Conservation (phyloP, 306 rosid genomes). For the Cucurbita argyrosperma region DNA sequence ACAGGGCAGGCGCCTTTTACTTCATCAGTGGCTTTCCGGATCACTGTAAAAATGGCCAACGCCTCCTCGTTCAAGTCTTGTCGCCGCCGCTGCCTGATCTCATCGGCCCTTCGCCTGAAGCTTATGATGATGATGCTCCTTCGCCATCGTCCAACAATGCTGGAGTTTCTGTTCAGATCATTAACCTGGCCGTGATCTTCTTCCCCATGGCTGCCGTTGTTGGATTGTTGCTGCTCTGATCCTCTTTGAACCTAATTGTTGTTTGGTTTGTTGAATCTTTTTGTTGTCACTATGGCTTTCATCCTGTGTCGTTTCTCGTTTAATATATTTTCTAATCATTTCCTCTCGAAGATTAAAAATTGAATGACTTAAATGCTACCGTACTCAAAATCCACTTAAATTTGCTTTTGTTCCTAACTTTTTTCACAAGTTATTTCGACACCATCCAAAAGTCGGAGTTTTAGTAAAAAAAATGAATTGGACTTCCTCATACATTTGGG, state of each 20-base stretch:
- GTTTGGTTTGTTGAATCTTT: not conserved
- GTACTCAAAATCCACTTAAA: too few relatives aligned
- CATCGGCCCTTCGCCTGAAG: conserved; percentile 22
- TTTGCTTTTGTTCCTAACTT: too few relatives aligned
- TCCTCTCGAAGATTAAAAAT: too few relatives aligned
- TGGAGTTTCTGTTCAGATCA: conserved; percentile 13
- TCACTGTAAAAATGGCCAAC: conserved; percentile 61
- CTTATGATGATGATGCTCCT: conserved; percentile 15
- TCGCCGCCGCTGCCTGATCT: conserved; percentile 24
- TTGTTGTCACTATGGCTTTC: too few relatives aligned
- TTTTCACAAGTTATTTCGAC: too few relatives aligned
- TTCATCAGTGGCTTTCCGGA: conserved; percentile 53
- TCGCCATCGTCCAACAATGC: conserved; percentile 5
- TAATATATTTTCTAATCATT: too few relatives aligned
- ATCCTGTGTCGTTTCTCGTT: too few relatives aligned
- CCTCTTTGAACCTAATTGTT: not conserved
- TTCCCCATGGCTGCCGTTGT: conserved; percentile 9
- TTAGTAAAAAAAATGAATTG: too few relatives aligned
- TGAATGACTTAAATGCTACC: too few relatives aligned
- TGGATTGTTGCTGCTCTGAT: not conserved
- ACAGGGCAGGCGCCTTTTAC: conserved; percentile 53
- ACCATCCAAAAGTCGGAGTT: too few relatives aligned
- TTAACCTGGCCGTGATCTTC: conserved; percentile 12
- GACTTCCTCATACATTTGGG: too few relatives aligned
- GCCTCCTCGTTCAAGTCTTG: conserved; percentile 59